phyloP scores from a whole-genome alignment of 345 rosid species.

The Euphorbia tirucalli region DNA sequence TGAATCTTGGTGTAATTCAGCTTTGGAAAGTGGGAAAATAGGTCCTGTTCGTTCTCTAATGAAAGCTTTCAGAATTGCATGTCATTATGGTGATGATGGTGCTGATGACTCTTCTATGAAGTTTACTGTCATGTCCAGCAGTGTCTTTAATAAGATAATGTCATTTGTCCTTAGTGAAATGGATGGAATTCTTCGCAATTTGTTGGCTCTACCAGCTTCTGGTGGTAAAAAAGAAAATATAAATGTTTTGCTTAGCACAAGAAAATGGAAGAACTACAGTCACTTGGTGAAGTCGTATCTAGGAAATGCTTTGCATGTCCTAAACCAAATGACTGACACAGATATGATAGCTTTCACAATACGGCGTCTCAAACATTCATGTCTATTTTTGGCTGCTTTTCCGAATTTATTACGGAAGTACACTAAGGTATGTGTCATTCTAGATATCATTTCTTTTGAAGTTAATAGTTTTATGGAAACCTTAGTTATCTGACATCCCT shows the following conservation, averaged over 20 bases:
- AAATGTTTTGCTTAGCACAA: slow-evolving; percentile 49
- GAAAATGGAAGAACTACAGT: slow-evolving; percentile 80
- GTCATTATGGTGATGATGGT: slow-evolving; percentile 91
- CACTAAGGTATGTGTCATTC: slow-evolving; percentile 53
- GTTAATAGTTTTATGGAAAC: not conserved
- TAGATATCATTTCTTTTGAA: slow-evolving; percentile 2
- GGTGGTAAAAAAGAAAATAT: slow-evolving; percentile 85
- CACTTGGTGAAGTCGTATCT: slow-evolving; percentile 92
- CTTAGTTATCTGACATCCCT: not conserved
- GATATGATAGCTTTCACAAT: slow-evolving; percentile 86
- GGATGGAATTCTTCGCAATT: slow-evolving; percentile 75
- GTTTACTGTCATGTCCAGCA: slow-evolving; percentile 69
- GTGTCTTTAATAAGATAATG: slow-evolving; percentile 87
- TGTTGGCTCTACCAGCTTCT: slow-evolving; percentile 65
- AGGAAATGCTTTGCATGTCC: slow-evolving; percentile 81
- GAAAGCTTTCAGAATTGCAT: slow-evolving; percentile 90
- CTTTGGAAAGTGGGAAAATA: slow-evolving; percentile 52
- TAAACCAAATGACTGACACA: slow-evolving; percentile 92
- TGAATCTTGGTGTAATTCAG: slow-evolving; percentile 69
- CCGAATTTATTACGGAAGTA: slow-evolving; percentile 84
- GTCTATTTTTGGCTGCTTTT: slow-evolving; percentile 69
- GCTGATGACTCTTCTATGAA: slow-evolving; percentile 57
- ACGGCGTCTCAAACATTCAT: slow-evolving; percentile 69
- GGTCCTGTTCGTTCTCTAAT: slow-evolving; percentile 69
- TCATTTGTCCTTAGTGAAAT: slow-evolving; percentile 68